Percentiles rank a stretch among this genome's conserved stretches.
Evolutionary conservation across 2,329 filamentous ascomycete genomes (phyloP).

Genomic region (Aspergillus viridinutans): DNA sequence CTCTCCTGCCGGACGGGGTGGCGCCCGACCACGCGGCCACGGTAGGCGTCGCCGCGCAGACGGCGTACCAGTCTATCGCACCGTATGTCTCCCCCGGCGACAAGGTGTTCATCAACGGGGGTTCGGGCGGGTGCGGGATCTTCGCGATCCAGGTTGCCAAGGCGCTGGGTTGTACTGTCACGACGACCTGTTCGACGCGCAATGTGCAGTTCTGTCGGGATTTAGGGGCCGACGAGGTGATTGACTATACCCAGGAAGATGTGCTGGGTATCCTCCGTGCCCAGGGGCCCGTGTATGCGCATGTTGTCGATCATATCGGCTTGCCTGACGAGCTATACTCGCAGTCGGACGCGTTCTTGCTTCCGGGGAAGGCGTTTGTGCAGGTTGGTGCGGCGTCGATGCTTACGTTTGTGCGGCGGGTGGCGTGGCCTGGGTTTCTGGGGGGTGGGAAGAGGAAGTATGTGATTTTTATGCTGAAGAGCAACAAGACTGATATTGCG

Average conservation of each 20-base stretch:
- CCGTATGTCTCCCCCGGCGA: conserved; percentile 48
- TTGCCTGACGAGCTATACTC: conserved; percentile 50
- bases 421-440: conserved; percentile 44
- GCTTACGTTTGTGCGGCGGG: conserved; percentile 31
- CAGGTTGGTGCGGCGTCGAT: conserved; percentile 46
- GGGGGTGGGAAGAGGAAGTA: conserved; percentile 47
- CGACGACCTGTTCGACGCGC: conserved; percentile 53
- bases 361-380: conserved; percentile 48
- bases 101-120: conserved; percentile 62
- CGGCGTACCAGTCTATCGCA: conserved; percentile 48
- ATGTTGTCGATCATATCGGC: conserved; percentile 58
- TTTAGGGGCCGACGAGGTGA: conserved; percentile 60
- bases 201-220: conserved; percentile 56
- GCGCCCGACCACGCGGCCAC: conserved; percentile 40
- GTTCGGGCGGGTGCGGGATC: conserved; percentile 58
- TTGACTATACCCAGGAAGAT: conserved; percentile 55
- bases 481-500: conserved; percentile 43
- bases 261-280: conserved; percentile 45
- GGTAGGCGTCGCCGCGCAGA: conserved; percentile 45
- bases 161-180: conserved; percentile 55
- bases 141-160: conserved; percentile 63
- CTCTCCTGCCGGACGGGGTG: conserved; percentile 43
- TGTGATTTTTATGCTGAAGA: conserved; percentile 32
- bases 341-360: conserved; percentile 49
- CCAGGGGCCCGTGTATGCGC: conserved; percentile 48